These are phyloP conservation scores for Hypoxylon sp. DNA, from an alignment of 2,329 filamentous ascomycete genomes.

Conservation along the genomic window DNA sequence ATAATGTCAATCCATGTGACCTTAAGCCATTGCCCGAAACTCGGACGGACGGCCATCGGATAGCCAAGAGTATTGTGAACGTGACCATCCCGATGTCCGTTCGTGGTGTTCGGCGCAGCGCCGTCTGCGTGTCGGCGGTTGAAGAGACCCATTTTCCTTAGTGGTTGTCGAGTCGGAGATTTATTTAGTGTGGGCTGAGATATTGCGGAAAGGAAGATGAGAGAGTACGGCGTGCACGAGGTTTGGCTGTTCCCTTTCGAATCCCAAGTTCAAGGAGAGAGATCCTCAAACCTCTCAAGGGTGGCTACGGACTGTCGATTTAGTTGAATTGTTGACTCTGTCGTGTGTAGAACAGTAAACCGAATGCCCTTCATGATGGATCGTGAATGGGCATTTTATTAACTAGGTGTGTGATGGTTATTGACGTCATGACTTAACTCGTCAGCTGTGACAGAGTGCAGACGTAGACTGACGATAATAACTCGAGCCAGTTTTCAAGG, in stretches of 20 bases:
- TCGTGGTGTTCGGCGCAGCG: constrained; percentile 15
- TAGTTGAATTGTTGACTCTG: no score
- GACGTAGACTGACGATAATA: constrained; percentile 5
- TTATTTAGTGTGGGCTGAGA: background rate
- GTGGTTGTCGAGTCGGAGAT: background rate
- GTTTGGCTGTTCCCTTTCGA: background rate
- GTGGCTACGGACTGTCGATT: no score
- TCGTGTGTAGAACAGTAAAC: background rate
- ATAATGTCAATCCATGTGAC: constrained; percentile 72
- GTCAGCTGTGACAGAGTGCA: constrained; percentile 14
- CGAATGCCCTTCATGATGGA: background rate
- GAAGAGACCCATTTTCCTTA: constrained; percentile 39
- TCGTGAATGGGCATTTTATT: background rate
- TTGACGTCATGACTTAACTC: constrained; percentile 33
- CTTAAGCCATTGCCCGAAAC: constrained; percentile 75
- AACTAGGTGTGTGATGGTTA: background rate
- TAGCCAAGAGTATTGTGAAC: constrained; percentile 39
- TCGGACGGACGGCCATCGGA: constrained; percentile 61
- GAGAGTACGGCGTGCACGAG: background rate
- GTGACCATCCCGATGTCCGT: constrained; percentile 19
- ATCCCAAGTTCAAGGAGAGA: background rate
- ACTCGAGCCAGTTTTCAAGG: constrained; percentile 14
- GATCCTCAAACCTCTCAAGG: constrained; percentile 2
- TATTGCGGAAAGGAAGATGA: background rate
- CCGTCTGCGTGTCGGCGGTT: constrained; percentile 33